phyloP scores from a whole-genome alignment of 352 stramenopile genomes.

The Globisporangium middletonii region DNA sequence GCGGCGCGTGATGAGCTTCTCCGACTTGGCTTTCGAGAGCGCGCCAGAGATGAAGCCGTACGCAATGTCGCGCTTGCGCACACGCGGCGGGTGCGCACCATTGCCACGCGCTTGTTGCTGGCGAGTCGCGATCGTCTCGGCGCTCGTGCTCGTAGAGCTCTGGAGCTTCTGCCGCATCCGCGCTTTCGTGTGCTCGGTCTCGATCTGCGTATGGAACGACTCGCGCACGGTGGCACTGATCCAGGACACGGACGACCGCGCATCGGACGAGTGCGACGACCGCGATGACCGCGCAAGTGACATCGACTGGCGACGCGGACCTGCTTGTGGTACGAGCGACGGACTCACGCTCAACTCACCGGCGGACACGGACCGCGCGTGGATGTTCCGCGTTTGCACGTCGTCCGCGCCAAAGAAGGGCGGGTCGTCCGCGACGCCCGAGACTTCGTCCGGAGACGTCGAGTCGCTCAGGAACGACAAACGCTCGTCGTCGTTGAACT shows the following conservation, averaged over 20 bases:
- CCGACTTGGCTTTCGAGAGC: constrained; percentile 27
- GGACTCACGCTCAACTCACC: constrained; percentile 9
- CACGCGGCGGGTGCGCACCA: constrained; percentile 16
- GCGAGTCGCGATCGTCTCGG: not conserved
- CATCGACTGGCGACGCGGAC: constrained; percentile 17
- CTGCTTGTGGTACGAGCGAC: not conserved
- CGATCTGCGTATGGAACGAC: constrained; percentile 44
- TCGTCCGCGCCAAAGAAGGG: constrained; percentile 8
- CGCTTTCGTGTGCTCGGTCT: constrained; percentile 55
- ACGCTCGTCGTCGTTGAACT: constrained; percentile 24
- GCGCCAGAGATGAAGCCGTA: constrained; percentile 44
- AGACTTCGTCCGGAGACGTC: constrained; percentile 9
- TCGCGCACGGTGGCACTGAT: constrained; percentile 29
- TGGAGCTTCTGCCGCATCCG: constrained; percentile 63
- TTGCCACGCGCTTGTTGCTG: not conserved
- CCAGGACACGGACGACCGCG: constrained; percentile 24
- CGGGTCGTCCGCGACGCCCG: not conserved
- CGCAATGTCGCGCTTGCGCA: constrained; percentile 68
- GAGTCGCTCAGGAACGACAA: constrained; percentile 34
- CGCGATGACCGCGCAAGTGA: constrained; percentile 33
- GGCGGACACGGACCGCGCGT: constrained; percentile 7
- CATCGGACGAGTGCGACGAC: constrained; percentile 24
- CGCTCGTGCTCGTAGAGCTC: constrained; percentile 24
- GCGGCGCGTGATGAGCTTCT: constrained; percentile 18
- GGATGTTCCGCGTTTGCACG: constrained; percentile 1